Percentiles rank a stretch among this genome's conserved stretches.
Conservation (phyloP, 345 rosid genomes). For the Dipteronia dyeriana region DNA sequence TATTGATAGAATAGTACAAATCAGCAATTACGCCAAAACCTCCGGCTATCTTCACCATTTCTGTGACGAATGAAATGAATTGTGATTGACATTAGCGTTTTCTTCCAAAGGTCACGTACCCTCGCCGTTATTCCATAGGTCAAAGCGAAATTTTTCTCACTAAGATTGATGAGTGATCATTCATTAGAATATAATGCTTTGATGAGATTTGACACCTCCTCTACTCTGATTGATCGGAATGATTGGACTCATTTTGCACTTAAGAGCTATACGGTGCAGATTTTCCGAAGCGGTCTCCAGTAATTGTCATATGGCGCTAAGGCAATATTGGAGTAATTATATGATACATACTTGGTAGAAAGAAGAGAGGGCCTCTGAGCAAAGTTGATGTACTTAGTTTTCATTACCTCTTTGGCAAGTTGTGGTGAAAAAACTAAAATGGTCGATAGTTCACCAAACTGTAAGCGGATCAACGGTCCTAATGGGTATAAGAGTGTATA, state of each 20-base stretch:
- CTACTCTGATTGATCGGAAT: constrained; percentile 18
- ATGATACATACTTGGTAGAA: constrained; percentile 10
- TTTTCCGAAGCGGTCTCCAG: constrained; percentile 25
- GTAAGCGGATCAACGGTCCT: constrained; percentile 31
- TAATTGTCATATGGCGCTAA: constrained; percentile 28
- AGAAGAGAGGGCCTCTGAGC: constrained; percentile 29
- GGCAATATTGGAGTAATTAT: constrained; percentile 11
- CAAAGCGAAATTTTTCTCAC: no score
- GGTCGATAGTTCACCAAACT: constrained; percentile 30
- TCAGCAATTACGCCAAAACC: no score
- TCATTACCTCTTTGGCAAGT: constrained; percentile 25
- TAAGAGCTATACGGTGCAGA: constrained; percentile 17
- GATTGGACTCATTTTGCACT: constrained; percentile 23
- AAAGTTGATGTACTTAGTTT: constrained; percentile 30
- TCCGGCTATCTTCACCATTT: no score
- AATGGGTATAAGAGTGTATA: no score
- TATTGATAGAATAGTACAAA: no score
- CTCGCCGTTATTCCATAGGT: no score
- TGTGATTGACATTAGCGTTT: no score
- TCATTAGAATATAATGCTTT: no score
- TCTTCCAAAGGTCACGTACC: no score
- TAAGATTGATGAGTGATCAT: no score
- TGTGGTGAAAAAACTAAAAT: constrained; percentile 31
- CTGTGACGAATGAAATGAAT: no score
- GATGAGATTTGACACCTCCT: background rate